Base-by-base conservation (phyloP, 768 basidiomycete species). In the Agaricus subrufescens region DNA sequence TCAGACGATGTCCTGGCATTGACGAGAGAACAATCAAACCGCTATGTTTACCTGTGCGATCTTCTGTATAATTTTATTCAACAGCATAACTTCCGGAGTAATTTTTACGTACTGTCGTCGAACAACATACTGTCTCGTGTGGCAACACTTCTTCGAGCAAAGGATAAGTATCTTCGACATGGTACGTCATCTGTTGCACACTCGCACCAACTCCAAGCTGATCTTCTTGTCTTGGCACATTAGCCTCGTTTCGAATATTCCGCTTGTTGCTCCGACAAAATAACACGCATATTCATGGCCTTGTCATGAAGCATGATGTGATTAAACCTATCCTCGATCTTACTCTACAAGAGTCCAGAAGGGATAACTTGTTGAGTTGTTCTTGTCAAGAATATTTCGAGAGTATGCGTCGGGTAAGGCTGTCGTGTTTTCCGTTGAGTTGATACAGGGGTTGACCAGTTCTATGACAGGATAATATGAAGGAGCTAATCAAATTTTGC, bases 351-450 rank as follows among this genome's bases (percentile, higher is more conserved):
- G 95, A 97, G 70, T 88, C 89, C 34, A 75, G 79, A 52, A 79
- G 91, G 56, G 97, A 99, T 69, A 99, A 95, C 71, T 79, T 99
- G 58, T 75, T 99, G 53, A 91, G 88, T 63, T 94, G 94, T 63
- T 92, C 94, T 39, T 98, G 94, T 75, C 88, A 97, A 69, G 97
- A 98, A 68, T 89, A 91, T 60, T 94, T 98, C 64, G 97, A 99
- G 63, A 81, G 83, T 62, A 89, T 98, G 70, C 86, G 94, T 53
- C 81, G 84, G 73, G 94, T 95, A 59, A 60, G 82, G 1, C 2
- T 8, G 34, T 71, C 19, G n/a, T 9, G 39, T 53, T 30, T 7
- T 37, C 25, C 14, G 50, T 46, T 49, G 46, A 12, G 4, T 26
- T 11, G 26, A 10, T 5, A 9, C 27, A 15, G 38, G 12, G 37